Percentiles rank a stretch among this genome's conserved stretches.
These are phyloP conservation scores for Eleusine indica DNA, from an alignment of 176 grass and related monocot genomes.

Conservation along the genomic window DNA sequence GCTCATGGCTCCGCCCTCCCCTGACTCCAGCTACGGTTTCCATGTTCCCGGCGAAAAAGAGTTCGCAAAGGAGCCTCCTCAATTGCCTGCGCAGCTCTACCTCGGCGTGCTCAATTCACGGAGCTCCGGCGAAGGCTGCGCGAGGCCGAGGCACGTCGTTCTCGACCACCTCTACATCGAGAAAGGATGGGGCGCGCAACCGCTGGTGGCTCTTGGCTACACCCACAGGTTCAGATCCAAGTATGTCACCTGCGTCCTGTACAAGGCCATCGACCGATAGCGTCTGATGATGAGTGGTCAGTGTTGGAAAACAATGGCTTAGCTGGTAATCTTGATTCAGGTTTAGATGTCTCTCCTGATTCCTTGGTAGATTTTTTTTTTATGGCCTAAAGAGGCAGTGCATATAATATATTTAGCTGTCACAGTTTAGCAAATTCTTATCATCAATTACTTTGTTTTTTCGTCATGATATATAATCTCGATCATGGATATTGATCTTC, in stretches of 20 bases:
- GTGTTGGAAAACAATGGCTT: too few species aligned
- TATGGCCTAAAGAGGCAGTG: not conserved
- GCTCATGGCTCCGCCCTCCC: slow-evolving; percentile 66
- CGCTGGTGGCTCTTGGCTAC: slow-evolving; percentile 63
- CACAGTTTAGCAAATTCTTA: not conserved
- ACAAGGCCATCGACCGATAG: slow-evolving; percentile 61
- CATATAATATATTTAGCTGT: not conserved
- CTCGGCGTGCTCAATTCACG: slow-evolving; percentile 60
- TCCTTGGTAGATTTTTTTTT: not conserved
- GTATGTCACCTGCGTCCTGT: slow-evolving; percentile 73
- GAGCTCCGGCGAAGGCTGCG: slow-evolving; percentile 34
- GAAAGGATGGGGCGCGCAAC: slow-evolving; percentile 59
- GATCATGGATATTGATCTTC: not conserved
- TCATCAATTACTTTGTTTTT: not conserved
- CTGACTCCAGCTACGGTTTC: slow-evolving; percentile 64
- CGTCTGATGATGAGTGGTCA: not conserved
- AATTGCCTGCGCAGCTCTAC: slow-evolving; percentile 62
- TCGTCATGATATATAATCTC: not conserved
- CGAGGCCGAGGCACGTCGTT: slow-evolving; percentile 65
- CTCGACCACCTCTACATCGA: slow-evolving; percentile 84
- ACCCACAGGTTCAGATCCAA: slow-evolving; percentile 78
- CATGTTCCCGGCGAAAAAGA: slow-evolving; percentile 63
- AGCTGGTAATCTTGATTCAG: not conserved
- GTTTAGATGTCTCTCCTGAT: not conserved
- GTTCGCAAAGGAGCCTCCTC: slow-evolving; percentile 72